Evolutionary conservation across 202 grass and related monocot genomes (phyloP).

Genomic region (Setaria viridis): DNA sequence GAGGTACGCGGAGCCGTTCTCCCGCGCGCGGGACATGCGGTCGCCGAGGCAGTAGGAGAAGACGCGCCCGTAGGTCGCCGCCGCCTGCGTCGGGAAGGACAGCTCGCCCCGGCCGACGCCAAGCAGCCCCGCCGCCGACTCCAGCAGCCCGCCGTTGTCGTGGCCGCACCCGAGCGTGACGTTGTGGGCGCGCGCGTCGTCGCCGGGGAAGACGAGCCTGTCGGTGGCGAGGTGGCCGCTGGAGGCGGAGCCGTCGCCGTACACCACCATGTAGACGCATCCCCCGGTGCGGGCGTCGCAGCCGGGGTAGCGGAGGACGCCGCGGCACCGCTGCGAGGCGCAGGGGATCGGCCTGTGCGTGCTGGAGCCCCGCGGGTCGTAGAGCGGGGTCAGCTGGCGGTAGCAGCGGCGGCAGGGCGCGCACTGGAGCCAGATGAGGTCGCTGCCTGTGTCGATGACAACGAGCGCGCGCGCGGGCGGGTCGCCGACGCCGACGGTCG

Average conservation of each 20-base stretch:
- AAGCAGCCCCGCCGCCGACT: slow-evolving; percentile 64
- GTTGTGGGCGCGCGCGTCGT: slow-evolving; percentile 31
- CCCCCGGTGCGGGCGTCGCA: slow-evolving; percentile 45
- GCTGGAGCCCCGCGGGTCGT: slow-evolving; percentile 61
- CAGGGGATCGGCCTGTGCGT: slow-evolving; percentile 54
- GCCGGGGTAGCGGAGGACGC: slow-evolving; percentile 34
- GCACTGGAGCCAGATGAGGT: slow-evolving; percentile 80
- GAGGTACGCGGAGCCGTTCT: slow-evolving; percentile 56
- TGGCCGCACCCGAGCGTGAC: slow-evolving; percentile 78
- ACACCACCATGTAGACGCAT: slow-evolving; percentile 63
- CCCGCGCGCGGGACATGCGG: slow-evolving; percentile 34
- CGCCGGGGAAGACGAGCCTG: slow-evolving; percentile 56
- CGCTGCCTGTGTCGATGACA: slow-evolving; percentile 85
- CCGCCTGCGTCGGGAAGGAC: slow-evolving; percentile 70
- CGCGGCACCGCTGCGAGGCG: slow-evolving; percentile 45
- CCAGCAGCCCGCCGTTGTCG: slow-evolving; percentile 68
- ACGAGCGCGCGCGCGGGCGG: slow-evolving; percentile 55
- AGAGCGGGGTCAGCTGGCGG: slow-evolving; percentile 60
- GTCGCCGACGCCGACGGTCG: slow-evolving; percentile 64
- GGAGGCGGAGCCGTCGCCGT: slow-evolving; percentile 70
- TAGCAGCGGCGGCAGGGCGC: slow-evolving; percentile 77
- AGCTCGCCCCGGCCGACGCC: slow-evolving; percentile 63
- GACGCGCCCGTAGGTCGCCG: slow-evolving; percentile 48
- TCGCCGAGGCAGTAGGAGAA: slow-evolving; percentile 83
- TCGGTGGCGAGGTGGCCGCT: slow-evolving; percentile 64